Conservation (phyloP, 2,329 filamentous ascomycete genomes). For the Alternaria rosae region DNA sequence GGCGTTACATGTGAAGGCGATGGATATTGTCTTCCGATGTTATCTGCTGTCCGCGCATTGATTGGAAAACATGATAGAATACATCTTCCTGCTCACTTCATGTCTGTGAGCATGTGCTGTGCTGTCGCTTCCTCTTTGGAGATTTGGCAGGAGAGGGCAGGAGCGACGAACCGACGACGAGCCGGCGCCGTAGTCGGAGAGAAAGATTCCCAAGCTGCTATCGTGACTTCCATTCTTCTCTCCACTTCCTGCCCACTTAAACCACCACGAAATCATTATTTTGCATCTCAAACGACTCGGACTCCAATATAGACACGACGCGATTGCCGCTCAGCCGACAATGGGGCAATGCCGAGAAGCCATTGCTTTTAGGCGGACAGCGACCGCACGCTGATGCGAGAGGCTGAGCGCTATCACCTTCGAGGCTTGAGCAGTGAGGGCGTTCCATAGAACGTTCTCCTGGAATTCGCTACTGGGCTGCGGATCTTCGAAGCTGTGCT, state of each 20-base stretch:
- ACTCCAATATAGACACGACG: background rate
- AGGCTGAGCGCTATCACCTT: slow-evolving; percentile 4
- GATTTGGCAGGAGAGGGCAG: background rate
- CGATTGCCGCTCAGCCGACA: background rate
- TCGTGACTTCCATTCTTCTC: background rate
- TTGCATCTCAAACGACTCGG: background rate
- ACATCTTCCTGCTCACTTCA: background rate
- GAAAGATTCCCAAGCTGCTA: background rate
- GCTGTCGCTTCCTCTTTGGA: background rate
- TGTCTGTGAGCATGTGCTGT: background rate
- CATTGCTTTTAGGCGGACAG: background rate
- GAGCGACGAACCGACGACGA: slow-evolving; percentile 2
- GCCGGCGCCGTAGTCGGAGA: background rate
- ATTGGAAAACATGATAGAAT: background rate
- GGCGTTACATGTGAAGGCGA: background rate
- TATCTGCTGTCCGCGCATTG: background rate
- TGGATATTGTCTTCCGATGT: background rate
- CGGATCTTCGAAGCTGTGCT: background rate
- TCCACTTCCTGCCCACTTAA: background rate
- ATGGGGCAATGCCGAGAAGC: background rate
- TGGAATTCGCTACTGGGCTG: slow-evolving; percentile 4
- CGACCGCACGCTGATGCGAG: slow-evolving; percentile 4
- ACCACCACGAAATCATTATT: background rate
- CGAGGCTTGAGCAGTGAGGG: background rate
- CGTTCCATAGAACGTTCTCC: background rate